Conservation (phyloP, 306 rosid species). For the Corylus americana region DNA sequence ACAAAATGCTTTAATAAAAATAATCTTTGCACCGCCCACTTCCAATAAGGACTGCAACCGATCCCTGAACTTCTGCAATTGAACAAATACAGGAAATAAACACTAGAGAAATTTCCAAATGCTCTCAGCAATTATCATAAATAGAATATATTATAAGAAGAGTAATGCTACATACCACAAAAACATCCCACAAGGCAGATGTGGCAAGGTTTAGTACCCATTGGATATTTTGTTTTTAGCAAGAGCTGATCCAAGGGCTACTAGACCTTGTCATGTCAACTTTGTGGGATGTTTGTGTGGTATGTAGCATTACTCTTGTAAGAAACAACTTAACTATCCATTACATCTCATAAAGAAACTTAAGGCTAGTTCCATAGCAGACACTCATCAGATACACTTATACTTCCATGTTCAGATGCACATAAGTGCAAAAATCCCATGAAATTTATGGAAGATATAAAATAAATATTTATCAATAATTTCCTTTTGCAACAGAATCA, state of each 20-base stretch:
- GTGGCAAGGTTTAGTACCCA: too few species aligned
- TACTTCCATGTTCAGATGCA: neutral
- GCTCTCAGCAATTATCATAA: conserved; percentile 5
- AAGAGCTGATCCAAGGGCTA: too few species aligned
- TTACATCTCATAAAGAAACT: neutral
- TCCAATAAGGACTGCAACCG: conserved; percentile 60
- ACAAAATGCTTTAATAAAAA: conserved; percentile 54
- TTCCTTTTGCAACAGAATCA: conserved; percentile 5
- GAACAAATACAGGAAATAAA: conserved; percentile 24
- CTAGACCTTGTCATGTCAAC: too few species aligned
- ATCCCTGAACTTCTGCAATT: conserved; percentile 58
- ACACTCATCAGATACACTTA: neutral
- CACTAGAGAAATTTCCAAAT: neutral
- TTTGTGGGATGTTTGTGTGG: too few species aligned
- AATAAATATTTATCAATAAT: neutral
- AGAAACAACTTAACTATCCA: conserved; percentile 10
- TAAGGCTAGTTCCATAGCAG: neutral
- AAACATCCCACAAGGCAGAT: too few species aligned
- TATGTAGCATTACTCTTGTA: neutral
- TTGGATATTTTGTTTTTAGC: too few species aligned
- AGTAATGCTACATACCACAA: too few species aligned
- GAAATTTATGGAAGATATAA: conserved; percentile 8
- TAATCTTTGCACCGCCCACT: conserved; percentile 69
- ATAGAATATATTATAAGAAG: conserved; percentile 3
- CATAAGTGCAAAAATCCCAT: neutral